A percentile compares a stretch with the other conserved stretches of the same genome.
These are phyloP conservation scores for Paramecium octaurelia DNA, from an alignment of 73 alveolate species.

Conservation along the genomic window DNA sequence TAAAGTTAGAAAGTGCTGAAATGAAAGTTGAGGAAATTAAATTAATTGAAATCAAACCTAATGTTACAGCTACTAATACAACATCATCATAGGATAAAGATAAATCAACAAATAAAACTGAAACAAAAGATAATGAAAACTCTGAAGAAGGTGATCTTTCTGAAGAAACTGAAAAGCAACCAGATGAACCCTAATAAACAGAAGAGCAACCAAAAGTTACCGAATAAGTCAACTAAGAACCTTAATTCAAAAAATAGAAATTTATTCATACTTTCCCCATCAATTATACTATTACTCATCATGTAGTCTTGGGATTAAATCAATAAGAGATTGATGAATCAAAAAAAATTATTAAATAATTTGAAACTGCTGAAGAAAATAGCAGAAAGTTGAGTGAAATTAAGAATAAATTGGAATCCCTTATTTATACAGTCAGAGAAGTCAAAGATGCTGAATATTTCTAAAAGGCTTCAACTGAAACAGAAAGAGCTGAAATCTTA, in stretches of 20 bases:
- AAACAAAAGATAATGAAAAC: not conserved
- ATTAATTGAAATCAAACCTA: slow-evolving; percentile 20
- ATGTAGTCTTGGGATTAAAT: not conserved
- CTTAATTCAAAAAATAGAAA: slow-evolving; percentile 32
- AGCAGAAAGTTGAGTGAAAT: slow-evolving; percentile 52
- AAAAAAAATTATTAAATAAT: slow-evolving; percentile 10
- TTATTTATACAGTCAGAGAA: slow-evolving; percentile 62
- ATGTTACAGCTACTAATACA: not conserved
- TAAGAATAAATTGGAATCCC: slow-evolving; percentile 65
- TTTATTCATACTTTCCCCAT: slow-evolving; percentile 43
- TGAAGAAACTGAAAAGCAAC: slow-evolving; percentile 15
- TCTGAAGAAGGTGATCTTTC: not conserved
- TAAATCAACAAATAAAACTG: not conserved
- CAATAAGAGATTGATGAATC: slow-evolving; percentile 42
- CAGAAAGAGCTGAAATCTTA: slow-evolving; percentile 46
- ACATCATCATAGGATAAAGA: not conserved
- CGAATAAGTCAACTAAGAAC: not conserved
- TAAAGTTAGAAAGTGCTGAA: slow-evolving; percentile 51
- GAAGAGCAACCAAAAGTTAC: slow-evolving; percentile 33
- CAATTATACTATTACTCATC: slow-evolving; percentile 15
- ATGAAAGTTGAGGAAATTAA: slow-evolving; percentile 33
- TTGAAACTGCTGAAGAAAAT: slow-evolving; percentile 55
- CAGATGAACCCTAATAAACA: not conserved
- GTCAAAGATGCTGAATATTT: slow-evolving; percentile 52
- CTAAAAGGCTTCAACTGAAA: slow-evolving; percentile 46